These are phyloP conservation scores for Ceratocystis eucalypticola DNA, from an alignment of 2,329 filamentous ascomycete species.

Conservation along the genomic window DNA sequence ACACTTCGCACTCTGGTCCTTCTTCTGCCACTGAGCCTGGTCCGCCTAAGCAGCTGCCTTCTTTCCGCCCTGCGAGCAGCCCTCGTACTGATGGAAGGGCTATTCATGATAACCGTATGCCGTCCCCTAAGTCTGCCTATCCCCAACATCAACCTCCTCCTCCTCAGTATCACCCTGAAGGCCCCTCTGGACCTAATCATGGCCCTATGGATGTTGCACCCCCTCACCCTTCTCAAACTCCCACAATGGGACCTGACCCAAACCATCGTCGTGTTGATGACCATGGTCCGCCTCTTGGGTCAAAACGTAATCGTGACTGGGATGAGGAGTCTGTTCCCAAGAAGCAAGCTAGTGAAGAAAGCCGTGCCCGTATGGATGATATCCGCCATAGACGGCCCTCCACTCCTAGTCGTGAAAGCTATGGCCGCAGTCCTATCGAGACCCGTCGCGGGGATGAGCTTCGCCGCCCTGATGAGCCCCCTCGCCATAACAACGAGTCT, in stretches of 20 bases:
- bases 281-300: conserved; percentile 62
- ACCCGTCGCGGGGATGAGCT: conserved; percentile 51
- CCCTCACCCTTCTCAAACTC: conserved; percentile 32
- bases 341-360: conserved; percentile 82
- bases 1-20: conserved; percentile 37
- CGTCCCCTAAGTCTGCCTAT: conserved; percentile 83
- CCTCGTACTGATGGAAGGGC: conserved; percentile 74
- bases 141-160: conserved; percentile 53
- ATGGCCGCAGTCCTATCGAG: conserved; percentile 68
- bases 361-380: conserved; percentile 73
- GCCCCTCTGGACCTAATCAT: conserved; percentile 28
- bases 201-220: conserved; percentile 54
- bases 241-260: conserved; percentile 48
- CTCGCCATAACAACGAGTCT: conserved; percentile 59
- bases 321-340: conserved; percentile 69
- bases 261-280: conserved; percentile 50
- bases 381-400: conserved; percentile 65
- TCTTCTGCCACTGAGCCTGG: conserved; percentile 18
- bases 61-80: conserved; percentile 59
- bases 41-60: conserved; percentile 31
- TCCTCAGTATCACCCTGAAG: conserved; percentile 52
- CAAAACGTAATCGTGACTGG: conserved; percentile 86
- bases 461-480: conserved; percentile 40
- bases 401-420: conserved; percentile 55
- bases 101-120: conserved; percentile 68